Base-by-base conservation (phyloP, 108 stramenopile species). In the Craspedostauros australis region DNA sequence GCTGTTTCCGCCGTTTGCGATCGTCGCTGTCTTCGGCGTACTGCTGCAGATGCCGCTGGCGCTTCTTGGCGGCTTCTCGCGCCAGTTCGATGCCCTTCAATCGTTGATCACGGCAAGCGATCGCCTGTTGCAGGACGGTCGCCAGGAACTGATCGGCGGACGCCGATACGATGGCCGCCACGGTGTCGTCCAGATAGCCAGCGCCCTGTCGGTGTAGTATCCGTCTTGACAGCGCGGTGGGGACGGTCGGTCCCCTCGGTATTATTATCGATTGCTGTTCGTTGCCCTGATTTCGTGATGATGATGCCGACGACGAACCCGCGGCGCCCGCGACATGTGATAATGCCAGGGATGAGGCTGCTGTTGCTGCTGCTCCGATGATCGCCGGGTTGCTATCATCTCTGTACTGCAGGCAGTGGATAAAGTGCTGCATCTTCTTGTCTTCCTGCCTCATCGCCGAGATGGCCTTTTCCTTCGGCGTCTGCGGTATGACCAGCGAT, bases 101-200 rank as follows among this genome's bases (percentile, higher is more conserved):
- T 26, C 90, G 60, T 32, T 76, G 81, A 59, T 87, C 84, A 2
- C 90, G 86, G 69, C 90, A 91, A 14, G 75, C 84, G 32, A 76
- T 54, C 26, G 77, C 79, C 54, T 91, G 90, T 27, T 79, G 76
- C 25, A 91, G 46, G 1, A 91, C 73, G 12, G 90, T 83, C 1
- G 86, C 86, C 19, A 91, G 49, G 62, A 91, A 91, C 54, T 84
- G 73, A 79, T 91, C 90, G 0, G 81, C 79, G 0, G 83, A 67
- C 5, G 77, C 79, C n/a, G 83, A 82, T 0, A 73, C 65, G 4
- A 82, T 46, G 9, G 83, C 54, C 21, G 81, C 73, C 12, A 87
- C 81, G 7, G 83, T 68, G 4, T 77, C 73, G 52, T 91, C 90
- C 46, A 83, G 53, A 57, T 75, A 91, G 15, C 90, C 90, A 3